Evolutionary conservation across 2,329 filamentous ascomycete genomes (phyloP), one percentile per base, ranked within the genome.

Genomic region (Fusarium drepaniforme): DNA sequence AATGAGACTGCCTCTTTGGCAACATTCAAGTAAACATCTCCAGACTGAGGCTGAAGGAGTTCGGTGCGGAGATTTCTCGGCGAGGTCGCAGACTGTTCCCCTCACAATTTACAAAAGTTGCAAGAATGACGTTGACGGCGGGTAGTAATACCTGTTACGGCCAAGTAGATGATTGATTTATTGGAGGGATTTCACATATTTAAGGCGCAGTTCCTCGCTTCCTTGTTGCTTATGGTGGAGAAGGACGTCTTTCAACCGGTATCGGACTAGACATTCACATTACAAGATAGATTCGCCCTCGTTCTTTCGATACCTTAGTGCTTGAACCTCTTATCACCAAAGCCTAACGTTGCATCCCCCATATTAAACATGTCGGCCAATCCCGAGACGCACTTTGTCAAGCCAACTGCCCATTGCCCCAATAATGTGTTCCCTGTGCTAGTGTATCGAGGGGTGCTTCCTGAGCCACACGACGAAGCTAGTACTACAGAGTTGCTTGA

Each of bases 361-460:
- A 16, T 23, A 21, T 16, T 37, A 23, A 58, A n/a, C 18, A 67
- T 67, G 58, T 33, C 58, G 18, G 6, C 38, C n/a, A 63, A n/a
- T 15, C 64, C 63, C 15, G 61, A 68, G 49, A 38, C 37, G 23
- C 23, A 68, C 25, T 44, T 38, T 7, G 15, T 68, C 16, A 57
- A 65, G 13, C 49, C 60, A 38, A 68, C 59, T 9, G 18, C 42
- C 2, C 23, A 65, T 44, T 68, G 66, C 5, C 66, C 66, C 15
- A 68, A 68, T 23, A 68, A 64, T 42, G 60, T 46, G 13, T 25
- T 64, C n/a, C 66, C 66, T 4, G 59, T 68, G 15, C 35, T 68
- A n/a, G 56, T 67, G 8, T 67, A 67, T 37, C 65, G 65, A 28
- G 60, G 60, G 16, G 65, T 64, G 13, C 65, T 67, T n/a, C 65